phyloP scores from a whole-genome alignment of 116 monocot species.

The Dioscorea cayenensis region DNA sequence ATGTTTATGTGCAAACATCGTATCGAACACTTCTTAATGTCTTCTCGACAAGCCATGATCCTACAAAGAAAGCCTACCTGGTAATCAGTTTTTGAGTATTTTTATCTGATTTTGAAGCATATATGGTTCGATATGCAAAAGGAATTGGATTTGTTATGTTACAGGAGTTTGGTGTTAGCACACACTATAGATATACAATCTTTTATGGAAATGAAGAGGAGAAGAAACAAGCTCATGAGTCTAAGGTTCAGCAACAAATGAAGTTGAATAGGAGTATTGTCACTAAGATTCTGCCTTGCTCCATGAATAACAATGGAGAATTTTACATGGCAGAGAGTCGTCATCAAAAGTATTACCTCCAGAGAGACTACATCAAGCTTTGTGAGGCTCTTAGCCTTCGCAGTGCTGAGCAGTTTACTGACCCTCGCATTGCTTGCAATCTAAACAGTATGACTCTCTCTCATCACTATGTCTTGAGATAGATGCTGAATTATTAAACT shows the following conservation, averaged over 20 bases:
- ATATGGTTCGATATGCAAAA: too few relatives aligned
- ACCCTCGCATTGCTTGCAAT: conserved; percentile 40
- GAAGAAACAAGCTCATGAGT: conserved; percentile 34
- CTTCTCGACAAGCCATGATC: conserved; percentile 47
- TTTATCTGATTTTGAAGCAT: background rate
- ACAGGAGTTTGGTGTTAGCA: conserved; percentile 33
- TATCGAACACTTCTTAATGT: conserved; percentile 27
- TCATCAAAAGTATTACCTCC: conserved; percentile 42
- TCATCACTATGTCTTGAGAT: too few relatives aligned
- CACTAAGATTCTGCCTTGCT: conserved; percentile 23
- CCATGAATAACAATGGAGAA: background rate
- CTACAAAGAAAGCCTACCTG: conserved; percentile 42
- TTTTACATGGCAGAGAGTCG: conserved; percentile 39
- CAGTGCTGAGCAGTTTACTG: conserved; percentile 36
- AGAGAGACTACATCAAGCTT: conserved; percentile 15
- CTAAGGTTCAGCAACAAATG: conserved; percentile 43
- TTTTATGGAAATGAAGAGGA: conserved; percentile 41
- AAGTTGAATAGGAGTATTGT: conserved; percentile 44
- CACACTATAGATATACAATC: conserved; percentile 38
- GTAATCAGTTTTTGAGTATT: conserved; percentile 3
- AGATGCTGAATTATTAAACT: too few relatives aligned
- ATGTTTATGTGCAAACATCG: too few relatives aligned
- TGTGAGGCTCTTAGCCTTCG: conserved; percentile 32
- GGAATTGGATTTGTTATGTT: background rate
- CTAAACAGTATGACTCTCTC: conserved; percentile 30